These are phyloP conservation scores for Teunomyces gatunensis DNA, from an alignment of 805 yeast species.

Conservation along the genomic window DNA sequence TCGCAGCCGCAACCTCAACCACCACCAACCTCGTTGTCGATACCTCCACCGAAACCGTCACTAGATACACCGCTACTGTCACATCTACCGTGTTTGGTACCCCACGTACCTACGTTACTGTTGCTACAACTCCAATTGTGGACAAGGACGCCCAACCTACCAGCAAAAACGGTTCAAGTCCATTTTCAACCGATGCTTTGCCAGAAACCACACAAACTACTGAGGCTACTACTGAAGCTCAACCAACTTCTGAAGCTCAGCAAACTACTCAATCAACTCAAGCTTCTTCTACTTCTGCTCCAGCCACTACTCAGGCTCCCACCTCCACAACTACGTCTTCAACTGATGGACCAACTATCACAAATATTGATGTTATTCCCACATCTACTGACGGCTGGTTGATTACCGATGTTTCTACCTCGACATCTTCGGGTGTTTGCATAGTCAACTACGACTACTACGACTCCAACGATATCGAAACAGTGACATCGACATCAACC, in stretches of 20 bases:
- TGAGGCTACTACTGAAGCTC: background rate
- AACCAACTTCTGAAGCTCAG: background rate
- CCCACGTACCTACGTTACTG: conserved; percentile 35
- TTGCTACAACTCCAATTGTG: conserved; percentile 29
- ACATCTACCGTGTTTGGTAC: conserved; percentile 42
- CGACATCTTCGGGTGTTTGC: conserved; percentile 30
- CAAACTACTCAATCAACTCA: conserved; percentile 4
- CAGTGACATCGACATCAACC: conserved; percentile 40
- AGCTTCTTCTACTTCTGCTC: background rate
- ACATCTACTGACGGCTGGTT: conserved; percentile 28
- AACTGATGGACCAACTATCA: conserved; percentile 19
- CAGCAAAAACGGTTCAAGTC: conserved; percentile 7
- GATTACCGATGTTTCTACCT: conserved; percentile 32
- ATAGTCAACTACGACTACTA: conserved; percentile 37
- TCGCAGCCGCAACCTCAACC: conserved; percentile 29
- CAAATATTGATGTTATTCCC: conserved; percentile 20
- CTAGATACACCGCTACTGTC: conserved; percentile 43
- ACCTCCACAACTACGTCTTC: conserved; percentile 12
- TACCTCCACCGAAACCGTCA: conserved; percentile 36
- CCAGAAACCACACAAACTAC: background rate
- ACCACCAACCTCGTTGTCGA: conserved; percentile 25
- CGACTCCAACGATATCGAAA: conserved; percentile 23
- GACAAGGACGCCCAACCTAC: conserved; percentile 11
- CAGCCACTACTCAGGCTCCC: background rate
- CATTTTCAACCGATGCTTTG: background rate